These are phyloP conservation scores for Sugiyamaella grinbergsii DNA, from an alignment of 1,139 yeast species.

Conservation along the genomic window DNA sequence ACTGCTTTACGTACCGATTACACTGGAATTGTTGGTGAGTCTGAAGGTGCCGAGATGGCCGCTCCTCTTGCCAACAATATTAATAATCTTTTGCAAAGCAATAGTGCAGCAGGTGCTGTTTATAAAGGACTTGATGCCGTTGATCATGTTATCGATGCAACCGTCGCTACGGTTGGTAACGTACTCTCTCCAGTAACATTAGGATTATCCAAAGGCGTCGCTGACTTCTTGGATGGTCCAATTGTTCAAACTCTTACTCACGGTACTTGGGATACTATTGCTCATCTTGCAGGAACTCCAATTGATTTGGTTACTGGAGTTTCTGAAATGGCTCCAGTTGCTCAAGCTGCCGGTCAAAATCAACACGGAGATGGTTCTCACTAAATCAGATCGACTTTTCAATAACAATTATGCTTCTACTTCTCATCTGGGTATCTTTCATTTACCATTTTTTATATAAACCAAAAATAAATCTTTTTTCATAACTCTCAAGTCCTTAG, in stretches of 20 bases:
- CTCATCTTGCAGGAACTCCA: conserved; percentile 22
- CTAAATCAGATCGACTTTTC: background rate
- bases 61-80: conserved; percentile 21
- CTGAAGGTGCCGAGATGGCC: conserved; percentile 20
- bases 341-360: background rate
- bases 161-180: conserved; percentile 16
- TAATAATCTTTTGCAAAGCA: conserved; percentile 12
- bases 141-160: conserved; percentile 20
- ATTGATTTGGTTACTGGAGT: conserved; percentile 19
- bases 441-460: background rate
- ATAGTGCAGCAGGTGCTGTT: conserved; percentile 17
- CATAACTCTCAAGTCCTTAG: no score
- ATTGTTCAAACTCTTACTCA: conserved; percentile 26
- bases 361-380: background rate
- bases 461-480: background rate
- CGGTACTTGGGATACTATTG: conserved; percentile 22
- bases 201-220: conserved; percentile 19
- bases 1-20: conserved; percentile 8
- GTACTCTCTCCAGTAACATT: conserved; percentile 14
- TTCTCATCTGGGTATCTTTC: background rate
- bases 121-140: conserved; percentile 19
- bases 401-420: background rate
- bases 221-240: conserved; percentile 25
- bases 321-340: conserved; percentile 12
- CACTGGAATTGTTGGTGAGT: conserved; percentile 9